Percentiles rank a stretch among this genome's conserved stretches.
phyloP scores from a whole-genome alignment of 2,329 filamentous ascomycete species.

The Botrytis fragariae region DNA sequence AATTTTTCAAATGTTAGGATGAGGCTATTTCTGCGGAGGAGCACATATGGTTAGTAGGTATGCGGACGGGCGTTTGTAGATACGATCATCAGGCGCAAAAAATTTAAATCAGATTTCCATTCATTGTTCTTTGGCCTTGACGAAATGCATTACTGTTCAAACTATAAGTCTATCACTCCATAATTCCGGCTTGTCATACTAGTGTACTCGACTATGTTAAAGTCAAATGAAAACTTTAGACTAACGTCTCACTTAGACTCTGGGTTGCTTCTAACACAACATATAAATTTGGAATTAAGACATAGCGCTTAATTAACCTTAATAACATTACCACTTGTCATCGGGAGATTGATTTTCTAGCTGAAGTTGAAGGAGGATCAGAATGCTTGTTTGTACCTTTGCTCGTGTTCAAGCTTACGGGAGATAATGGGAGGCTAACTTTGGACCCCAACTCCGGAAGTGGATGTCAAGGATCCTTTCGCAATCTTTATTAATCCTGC shows the following conservation, averaged over 20 bases:
- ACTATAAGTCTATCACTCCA: background rate
- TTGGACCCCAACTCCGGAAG: slow-evolving; percentile 17
- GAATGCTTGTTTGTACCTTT: background rate
- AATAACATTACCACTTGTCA: background rate
- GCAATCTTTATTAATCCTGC: slow-evolving; percentile 10
- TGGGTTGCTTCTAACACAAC: background rate
- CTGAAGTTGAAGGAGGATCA: slow-evolving; percentile 2
- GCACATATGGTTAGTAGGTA: slow-evolving; percentile 12
- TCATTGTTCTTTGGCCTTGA: background rate
- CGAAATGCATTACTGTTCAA: background rate
- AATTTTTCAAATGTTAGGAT: background rate
- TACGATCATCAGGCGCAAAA: slow-evolving; percentile 17
- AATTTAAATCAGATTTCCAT: background rate
- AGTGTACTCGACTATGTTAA: background rate
- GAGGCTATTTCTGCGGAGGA: background rate
- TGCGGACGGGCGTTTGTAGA: slow-evolving; percentile 18
- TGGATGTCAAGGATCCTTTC: background rate
- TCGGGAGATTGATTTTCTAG: background rate
- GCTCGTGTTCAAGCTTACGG: slow-evolving; percentile 14
- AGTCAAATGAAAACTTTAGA: background rate
- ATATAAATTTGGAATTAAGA: background rate
- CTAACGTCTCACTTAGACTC: background rate
- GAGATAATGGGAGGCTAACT: background rate
- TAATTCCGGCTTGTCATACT: background rate
- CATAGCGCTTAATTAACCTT: background rate